phyloP scores from a whole-genome alignment of 768 basidiomycete genomes.

The Myochromella boudieri region DNA sequence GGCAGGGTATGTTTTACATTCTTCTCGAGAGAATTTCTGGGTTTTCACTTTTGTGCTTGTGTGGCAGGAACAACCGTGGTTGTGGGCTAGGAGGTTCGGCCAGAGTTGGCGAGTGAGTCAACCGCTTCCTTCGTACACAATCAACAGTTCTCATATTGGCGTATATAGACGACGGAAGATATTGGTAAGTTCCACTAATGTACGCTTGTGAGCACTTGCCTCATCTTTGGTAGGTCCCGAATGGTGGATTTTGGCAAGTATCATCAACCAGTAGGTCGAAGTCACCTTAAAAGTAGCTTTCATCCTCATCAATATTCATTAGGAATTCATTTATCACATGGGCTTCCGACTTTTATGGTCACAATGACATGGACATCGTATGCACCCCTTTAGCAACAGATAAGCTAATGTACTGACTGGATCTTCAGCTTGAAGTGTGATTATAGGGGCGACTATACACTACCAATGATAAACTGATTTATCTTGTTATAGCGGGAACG shows the following conservation, averaged over 20 bases:
- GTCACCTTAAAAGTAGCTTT: neutral
- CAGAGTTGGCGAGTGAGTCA: constrained; percentile 64
- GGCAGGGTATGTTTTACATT: constrained; percentile 51
- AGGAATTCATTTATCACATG: constrained; percentile 69
- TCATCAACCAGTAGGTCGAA: constrained; percentile 56
- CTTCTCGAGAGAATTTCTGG: no score
- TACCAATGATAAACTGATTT: neutral
- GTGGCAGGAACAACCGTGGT: constrained; percentile 55
- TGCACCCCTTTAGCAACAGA: constrained; percentile 8
- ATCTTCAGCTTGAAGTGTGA: constrained; percentile 52
- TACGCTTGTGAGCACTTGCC: neutral
- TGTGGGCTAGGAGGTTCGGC: constrained; percentile 44
- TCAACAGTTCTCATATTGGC: constrained; percentile 2
- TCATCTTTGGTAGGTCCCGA: constrained; percentile 22
- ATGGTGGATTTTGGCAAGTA: constrained; percentile 55
- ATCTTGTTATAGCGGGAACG: constrained; percentile 50
- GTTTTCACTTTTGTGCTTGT: neutral
- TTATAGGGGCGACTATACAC: constrained; percentile 16
- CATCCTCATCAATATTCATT: neutral
- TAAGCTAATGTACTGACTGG: neutral
- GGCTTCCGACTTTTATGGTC: constrained; percentile 65
- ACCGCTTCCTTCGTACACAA: neutral
- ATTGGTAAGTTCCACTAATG: constrained; percentile 29
- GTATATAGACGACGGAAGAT: constrained; percentile 49
- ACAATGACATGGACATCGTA: constrained; percentile 73